Conservation (phyloP, 495 filamentous ascomycete genomes). For the Tuber microsphaerosporum region DNA sequence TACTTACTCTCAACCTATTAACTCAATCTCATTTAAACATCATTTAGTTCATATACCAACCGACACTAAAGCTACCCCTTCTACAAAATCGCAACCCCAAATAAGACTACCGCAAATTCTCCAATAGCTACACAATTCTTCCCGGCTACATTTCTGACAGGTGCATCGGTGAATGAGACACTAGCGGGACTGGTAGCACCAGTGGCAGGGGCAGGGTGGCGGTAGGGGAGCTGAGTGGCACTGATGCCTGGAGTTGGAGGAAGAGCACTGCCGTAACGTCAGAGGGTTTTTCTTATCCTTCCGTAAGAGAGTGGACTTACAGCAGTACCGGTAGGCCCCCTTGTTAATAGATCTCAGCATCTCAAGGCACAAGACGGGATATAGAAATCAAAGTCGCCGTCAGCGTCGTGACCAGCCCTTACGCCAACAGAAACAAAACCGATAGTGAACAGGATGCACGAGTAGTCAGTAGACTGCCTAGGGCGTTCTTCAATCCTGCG, state of each 20-base stretch:
- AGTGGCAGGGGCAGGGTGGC: background rate
- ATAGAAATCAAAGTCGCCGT: background rate
- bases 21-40: background rate
- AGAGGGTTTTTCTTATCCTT: background rate
- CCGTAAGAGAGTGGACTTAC: background rate
- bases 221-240: background rate
- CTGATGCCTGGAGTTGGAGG: background rate
- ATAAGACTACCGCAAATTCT: background rate
- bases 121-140: constrained; percentile 12
- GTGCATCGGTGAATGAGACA: background rate
- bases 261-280: background rate
- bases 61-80: background rate
- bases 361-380: background rate
- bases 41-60: background rate
- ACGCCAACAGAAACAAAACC: background rate
- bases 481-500: constrained; percentile 10
- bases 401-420: background rate
- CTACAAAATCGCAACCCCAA: constrained; percentile 12
- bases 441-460: background rate
- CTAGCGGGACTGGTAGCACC: background rate
- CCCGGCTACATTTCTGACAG: background rate
- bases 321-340: background rate
- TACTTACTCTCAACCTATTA: background rate
- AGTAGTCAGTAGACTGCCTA: constrained; percentile 9
- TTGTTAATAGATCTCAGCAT: background rate